phyloP scores from a whole-genome alignment of 805 yeast genomes.

The Ogataea chonburiensis region DNA sequence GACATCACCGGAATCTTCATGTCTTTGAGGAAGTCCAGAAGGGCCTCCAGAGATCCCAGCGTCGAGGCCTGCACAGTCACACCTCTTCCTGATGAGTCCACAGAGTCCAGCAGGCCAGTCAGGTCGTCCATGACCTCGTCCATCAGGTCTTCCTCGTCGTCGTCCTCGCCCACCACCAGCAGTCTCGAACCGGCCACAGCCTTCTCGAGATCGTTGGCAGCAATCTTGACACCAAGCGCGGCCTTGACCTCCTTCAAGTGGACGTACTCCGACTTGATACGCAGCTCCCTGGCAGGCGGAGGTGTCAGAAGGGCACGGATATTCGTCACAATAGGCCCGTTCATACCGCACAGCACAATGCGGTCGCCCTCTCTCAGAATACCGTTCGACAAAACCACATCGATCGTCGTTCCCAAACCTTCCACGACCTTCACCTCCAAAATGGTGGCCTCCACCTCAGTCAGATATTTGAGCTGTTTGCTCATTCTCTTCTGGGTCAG shows the following conservation, averaged over 20 bases:
- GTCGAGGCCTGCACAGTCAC: conserved; percentile 99
- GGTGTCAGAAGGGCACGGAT: conserved; percentile 96
- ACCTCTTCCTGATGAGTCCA: conserved; percentile 93
- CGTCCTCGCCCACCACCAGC: conserved; percentile 93
- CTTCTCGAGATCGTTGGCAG: conserved; percentile 96
- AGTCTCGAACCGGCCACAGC: conserved; percentile 99
- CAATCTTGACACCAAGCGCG: conserved; percentile 97
- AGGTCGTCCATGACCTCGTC: conserved; percentile 99
- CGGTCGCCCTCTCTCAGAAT: conserved; percentile 91
- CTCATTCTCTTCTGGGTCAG: conserved; percentile 98
- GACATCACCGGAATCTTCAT: conserved; percentile 99
- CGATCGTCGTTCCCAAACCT: conserved; percentile 98
- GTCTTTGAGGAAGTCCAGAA: conserved; percentile 93
- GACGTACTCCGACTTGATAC: conserved; percentile 93
- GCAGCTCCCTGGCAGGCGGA: conserved; percentile 93
- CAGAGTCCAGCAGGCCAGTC: conserved; percentile 90
- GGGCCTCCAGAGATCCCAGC: conserved; percentile 95
- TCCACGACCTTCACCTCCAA: conserved; percentile 97
- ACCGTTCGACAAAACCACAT: conserved; percentile 97
- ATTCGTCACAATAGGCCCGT: conserved; percentile 96
- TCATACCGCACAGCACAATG: conserved; percentile 93
- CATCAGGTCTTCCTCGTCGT: conserved; percentile 95
- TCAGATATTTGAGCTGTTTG: conserved; percentile 92
- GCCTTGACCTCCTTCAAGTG: conserved; percentile 99
- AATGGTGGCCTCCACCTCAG: conserved; percentile 92